Evolutionary conservation across 306 rosid genomes (phyloP).

Genomic region (Acacia acuminata): DNA sequence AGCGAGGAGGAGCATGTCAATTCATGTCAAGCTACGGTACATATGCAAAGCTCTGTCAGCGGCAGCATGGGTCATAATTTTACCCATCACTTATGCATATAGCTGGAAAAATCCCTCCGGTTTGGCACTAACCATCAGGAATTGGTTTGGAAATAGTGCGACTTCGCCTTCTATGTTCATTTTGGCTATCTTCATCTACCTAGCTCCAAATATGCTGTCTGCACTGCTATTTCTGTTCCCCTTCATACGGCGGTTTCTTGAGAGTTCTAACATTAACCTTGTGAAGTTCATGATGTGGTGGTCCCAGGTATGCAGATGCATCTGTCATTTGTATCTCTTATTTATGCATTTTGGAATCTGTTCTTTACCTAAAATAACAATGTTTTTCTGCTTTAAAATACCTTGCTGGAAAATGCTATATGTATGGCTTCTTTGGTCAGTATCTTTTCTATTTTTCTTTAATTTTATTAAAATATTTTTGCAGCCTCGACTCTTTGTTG

Average conservation of each 20-base stretch:
- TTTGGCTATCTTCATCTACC: constrained; percentile 76
- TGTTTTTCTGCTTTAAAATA: constrained; percentile 24
- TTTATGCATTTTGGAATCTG: background rate
- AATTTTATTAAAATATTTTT: constrained; percentile 22
- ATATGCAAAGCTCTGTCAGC: constrained; percentile 65
- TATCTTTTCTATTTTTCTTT: constrained; percentile 9
- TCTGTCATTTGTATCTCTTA: constrained; percentile 19
- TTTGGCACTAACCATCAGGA: constrained; percentile 77
- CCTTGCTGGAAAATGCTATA: constrained; percentile 13
- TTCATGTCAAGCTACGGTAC: constrained; percentile 78
- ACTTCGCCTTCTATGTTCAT: constrained; percentile 91
- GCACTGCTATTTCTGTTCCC: constrained; percentile 80
- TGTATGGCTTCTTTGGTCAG: constrained; percentile 1
- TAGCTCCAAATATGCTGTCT: constrained; percentile 88
- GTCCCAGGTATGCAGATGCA: constrained; percentile 75
- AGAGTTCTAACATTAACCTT: constrained; percentile 59
- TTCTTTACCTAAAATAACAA: constrained; percentile 19
- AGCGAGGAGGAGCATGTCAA: constrained; percentile 82
- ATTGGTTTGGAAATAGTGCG: constrained; percentile 87
- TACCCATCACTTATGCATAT: constrained; percentile 86
- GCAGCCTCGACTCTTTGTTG: constrained; percentile 96
- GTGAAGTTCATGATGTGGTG: constrained; percentile 91
- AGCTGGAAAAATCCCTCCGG: constrained; percentile 89
- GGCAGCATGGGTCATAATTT: constrained; percentile 86
- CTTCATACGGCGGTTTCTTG: constrained; percentile 71